These are phyloP conservation scores for Pseudevernia furfuracea DNA, from an alignment of 495 filamentous ascomycete species.

Conservation along the genomic window DNA sequence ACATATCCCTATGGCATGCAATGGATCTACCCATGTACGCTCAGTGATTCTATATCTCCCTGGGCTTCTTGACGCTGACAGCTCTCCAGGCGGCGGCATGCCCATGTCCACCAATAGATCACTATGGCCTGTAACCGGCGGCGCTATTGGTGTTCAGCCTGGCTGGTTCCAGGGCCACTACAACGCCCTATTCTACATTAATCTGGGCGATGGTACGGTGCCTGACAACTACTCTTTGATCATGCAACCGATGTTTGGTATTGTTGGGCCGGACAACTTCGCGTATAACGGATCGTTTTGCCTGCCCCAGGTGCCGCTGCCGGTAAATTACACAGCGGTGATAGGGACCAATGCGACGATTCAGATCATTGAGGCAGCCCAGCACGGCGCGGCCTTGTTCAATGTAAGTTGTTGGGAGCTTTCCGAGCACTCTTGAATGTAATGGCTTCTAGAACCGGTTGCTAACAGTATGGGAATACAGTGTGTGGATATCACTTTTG, in stretches of 20 bases:
- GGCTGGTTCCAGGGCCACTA: constrained; percentile 93
- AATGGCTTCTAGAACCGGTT: not conserved
- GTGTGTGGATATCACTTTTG: constrained; percentile 90
- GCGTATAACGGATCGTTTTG: constrained; percentile 84
- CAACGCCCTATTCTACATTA: constrained; percentile 84
- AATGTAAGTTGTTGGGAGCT: constrained; percentile 56
- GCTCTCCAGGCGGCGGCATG: constrained; percentile 71
- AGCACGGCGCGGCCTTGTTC: constrained; percentile 84
- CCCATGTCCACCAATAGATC: constrained; percentile 72
- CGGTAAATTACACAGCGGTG: constrained; percentile 60
- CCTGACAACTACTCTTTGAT: constrained; percentile 85
- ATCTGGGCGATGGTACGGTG: constrained; percentile 76
- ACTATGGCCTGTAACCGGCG: constrained; percentile 81
- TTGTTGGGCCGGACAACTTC: constrained; percentile 71
- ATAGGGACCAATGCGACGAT: constrained; percentile 88
- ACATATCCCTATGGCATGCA: constrained; percentile 87
- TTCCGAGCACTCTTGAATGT: too few species aligned
- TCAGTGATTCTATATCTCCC: not conserved
- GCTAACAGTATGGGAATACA: constrained; percentile 31
- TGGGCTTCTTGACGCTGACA: not conserved
- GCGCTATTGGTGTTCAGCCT: constrained; percentile 79
- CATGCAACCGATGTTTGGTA: constrained; percentile 78
- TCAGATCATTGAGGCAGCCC: constrained; percentile 80
- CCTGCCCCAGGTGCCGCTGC: constrained; percentile 82
- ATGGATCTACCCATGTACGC: constrained; percentile 96